These are phyloP conservation scores for Magnolia changhungtana DNA, from an alignment of 164 flowering plant species.

Conservation along the genomic window DNA sequence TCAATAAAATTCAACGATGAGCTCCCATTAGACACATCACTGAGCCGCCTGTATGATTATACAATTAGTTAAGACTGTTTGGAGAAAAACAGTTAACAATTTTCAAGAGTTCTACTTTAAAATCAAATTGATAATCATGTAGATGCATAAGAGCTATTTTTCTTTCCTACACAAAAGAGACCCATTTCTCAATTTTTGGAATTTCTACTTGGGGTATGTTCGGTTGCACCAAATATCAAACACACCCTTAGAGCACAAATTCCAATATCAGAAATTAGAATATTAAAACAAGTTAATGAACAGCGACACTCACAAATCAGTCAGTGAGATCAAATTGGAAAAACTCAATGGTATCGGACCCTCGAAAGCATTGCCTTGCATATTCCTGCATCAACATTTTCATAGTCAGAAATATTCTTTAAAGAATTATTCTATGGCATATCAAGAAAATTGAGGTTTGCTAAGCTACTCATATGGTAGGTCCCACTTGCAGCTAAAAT, in stretches of 20 bases:
- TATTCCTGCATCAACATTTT: slow-evolving; percentile 42
- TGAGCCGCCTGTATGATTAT: slow-evolving; percentile 48
- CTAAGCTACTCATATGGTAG: too few relatives aligned
- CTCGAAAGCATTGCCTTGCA: slow-evolving; percentile 69
- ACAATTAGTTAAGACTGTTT: slow-evolving; percentile 3
- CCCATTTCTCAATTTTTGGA: too few relatives aligned
- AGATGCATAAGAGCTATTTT: too few relatives aligned
- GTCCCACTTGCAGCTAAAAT: too few relatives aligned
- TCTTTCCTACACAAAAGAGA: too few relatives aligned
- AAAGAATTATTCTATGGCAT: not conserved
- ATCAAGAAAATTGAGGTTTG: not conserved
- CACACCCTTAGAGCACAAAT: too few relatives aligned
- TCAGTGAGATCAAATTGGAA: slow-evolving; percentile 50
- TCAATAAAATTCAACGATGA: slow-evolving; percentile 47
- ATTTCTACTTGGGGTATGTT: too few relatives aligned
- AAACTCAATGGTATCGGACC: slow-evolving; percentile 72
- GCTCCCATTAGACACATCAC: slow-evolving; percentile 64
- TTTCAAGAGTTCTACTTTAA: not conserved
- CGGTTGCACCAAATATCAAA: too few relatives aligned
- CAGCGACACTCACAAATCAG: slow-evolving; percentile 50
- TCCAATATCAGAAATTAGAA: too few relatives aligned
- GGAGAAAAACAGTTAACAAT: not conserved
- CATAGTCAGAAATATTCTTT: not conserved
- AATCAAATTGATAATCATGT: too few relatives aligned
- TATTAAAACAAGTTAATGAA: too few relatives aligned